These are phyloP conservation scores for Lichtheimia ornata DNA, from an alignment of 371 early-diverging fungal species.

Conservation along the genomic window DNA sequence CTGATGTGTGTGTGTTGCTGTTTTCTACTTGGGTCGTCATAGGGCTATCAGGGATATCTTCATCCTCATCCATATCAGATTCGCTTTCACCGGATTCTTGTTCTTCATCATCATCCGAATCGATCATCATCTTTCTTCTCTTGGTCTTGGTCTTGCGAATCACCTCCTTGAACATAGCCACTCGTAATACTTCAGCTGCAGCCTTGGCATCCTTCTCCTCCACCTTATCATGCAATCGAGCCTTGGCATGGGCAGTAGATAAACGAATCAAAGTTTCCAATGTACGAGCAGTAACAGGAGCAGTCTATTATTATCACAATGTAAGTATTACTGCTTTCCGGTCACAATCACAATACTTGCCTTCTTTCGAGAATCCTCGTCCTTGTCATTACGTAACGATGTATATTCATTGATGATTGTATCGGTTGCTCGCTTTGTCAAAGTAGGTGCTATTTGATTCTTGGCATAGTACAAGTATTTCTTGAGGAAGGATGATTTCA, in stretches of 20 bases:
- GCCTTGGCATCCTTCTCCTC: constrained; percentile 86
- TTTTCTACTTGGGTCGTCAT: not conserved
- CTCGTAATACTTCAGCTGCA: constrained; percentile 84
- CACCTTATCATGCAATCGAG: constrained; percentile 82
- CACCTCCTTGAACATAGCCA: constrained; percentile 93
- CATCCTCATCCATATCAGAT: constrained; percentile 23
- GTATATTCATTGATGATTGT: constrained; percentile 81
- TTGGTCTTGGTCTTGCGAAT: constrained; percentile 54
- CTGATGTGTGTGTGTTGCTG: not conserved
- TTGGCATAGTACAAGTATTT: constrained; percentile 89
- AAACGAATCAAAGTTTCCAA: constrained; percentile 99
- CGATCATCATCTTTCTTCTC: constrained; percentile 43
- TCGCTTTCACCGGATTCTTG: constrained; percentile 16
- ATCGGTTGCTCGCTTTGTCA: constrained; percentile 75
- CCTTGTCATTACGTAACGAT: constrained; percentile 68
- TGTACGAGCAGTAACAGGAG: constrained; percentile 97
- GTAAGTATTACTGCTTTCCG: not conserved
- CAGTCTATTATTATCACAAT: constrained; percentile 35
- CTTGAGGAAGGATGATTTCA: constrained; percentile 78
- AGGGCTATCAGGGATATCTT: not conserved
- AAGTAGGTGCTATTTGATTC: constrained; percentile 66
- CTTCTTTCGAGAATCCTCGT: constrained; percentile 61
- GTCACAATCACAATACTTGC: constrained; percentile 14
- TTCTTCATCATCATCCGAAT: constrained; percentile 43
- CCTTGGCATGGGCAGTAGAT: constrained; percentile 98